These are phyloP conservation scores for Aspergillus udagawae DNA, from an alignment of 2,329 filamentous ascomycete species.

Conservation along the genomic window DNA sequence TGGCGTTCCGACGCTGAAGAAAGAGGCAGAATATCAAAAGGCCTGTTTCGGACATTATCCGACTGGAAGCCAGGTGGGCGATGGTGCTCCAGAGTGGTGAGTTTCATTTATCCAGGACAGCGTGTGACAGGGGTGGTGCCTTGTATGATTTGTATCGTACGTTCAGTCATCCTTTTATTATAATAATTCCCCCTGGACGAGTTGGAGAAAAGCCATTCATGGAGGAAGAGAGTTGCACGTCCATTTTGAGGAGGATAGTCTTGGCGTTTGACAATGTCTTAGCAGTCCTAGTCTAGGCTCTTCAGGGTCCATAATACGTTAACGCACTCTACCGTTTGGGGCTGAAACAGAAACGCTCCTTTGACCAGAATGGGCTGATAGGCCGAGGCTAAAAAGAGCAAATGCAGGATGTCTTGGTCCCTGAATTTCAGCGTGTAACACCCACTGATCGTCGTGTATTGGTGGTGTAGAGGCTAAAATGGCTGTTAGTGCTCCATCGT, in stretches of 20 bases:
- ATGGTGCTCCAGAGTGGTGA: neutral
- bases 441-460: neutral
- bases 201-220: too few species aligned
- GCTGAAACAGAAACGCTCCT: too few species aligned
- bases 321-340: too few species aligned
- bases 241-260: neutral
- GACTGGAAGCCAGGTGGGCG: neutral
- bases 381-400: too few species aligned
- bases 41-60: slow-evolving; percentile 4
- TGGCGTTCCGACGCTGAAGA: neutral
- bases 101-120: neutral
- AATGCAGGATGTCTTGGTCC: neutral
- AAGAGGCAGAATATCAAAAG: slow-evolving; percentile 1
- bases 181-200: too few species aligned
- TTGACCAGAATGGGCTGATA: too few species aligned
- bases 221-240: neutral
- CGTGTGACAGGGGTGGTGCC: neutral
- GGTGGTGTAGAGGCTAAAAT: neutral
- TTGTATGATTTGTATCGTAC: too few species aligned
- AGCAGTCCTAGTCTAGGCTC: neutral
- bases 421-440: neutral
- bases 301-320: neutral
- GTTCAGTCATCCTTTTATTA: too few species aligned
- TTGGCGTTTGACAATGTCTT: neutral
- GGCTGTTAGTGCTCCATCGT: neutral